phyloP scores from a whole-genome alignment of 73 alveolate genomes.

The Paramecium biaurelia region DNA sequence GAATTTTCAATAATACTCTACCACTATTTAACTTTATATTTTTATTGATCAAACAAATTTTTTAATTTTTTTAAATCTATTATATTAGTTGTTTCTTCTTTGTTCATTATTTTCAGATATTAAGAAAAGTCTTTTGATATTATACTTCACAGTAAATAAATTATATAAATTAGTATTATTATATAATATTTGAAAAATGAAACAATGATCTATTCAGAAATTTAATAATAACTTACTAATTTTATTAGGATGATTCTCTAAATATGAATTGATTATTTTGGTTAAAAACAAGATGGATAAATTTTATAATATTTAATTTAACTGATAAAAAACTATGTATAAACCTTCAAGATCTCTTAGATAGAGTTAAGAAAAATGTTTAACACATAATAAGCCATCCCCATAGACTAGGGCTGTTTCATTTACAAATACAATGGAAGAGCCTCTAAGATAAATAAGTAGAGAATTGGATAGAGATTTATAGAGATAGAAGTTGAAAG shows the following conservation, averaged over 20 bases:
- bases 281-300: background rate
- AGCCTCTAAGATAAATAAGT: background rate
- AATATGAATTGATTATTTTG: background rate
- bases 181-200: background rate
- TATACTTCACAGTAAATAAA: background rate
- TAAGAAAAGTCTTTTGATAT: background rate
- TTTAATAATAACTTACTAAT: background rate
- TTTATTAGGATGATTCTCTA: background rate
- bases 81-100: background rate
- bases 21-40: background rate
- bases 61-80: background rate
- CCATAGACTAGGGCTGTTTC: background rate
- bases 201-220: background rate
- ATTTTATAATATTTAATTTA: background rate
- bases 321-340: conserved; percentile 27
- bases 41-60: background rate
- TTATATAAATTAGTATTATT: background rate
- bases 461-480: background rate
- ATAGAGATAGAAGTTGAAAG: background rate
- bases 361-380: conserved; percentile 7
- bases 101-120: background rate
- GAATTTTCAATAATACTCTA: background rate
- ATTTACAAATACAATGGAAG: background rate
- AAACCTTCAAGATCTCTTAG: background rate
- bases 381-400: background rate